Conservation (phyloP, 225 moss, liverwort and hornwort genomes). For the Thuidium tamariscinum region DNA sequence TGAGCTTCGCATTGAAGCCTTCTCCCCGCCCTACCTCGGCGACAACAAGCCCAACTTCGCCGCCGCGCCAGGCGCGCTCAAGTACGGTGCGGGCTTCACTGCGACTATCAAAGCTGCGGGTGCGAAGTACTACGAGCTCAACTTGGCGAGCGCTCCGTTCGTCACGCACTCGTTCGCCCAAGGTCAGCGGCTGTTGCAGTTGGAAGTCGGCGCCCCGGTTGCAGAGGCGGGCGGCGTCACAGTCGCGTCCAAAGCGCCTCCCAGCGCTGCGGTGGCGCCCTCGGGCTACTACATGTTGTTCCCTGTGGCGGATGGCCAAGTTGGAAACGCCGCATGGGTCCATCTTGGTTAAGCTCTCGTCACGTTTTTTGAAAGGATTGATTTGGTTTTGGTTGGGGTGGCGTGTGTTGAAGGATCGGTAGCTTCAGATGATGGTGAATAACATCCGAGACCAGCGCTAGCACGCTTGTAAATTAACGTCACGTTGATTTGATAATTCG, state of each 20-base stretch:
- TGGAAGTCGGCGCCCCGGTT: neutral
- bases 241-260: constrained; percentile 9
- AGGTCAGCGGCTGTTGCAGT: constrained; percentile 10
- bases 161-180: constrained; percentile 39
- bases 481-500: neutral
- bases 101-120: constrained; percentile 9
- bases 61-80: neutral
- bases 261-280: neutral
- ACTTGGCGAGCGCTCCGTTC: constrained; percentile 22
- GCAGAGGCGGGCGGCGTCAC: neutral
- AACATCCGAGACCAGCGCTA: neutral
- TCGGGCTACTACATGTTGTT: constrained; percentile 43
- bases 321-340: constrained; percentile 30
- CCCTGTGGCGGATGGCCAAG: constrained; percentile 22
- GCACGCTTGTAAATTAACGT: neutral
- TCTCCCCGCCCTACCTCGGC: constrained; percentile 35
- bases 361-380: neutral
- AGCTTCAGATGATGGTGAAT: neutral
- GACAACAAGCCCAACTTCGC: neutral
- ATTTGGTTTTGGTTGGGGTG: neutral
- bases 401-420: neutral
- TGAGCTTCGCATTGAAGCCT: constrained; percentile 37
- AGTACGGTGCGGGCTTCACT: constrained; percentile 24
- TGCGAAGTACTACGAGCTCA: constrained; percentile 7
- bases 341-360: neutral